These are phyloP conservation scores for Cudoniella acicularis DNA, from an alignment of 495 filamentous ascomycete genomes.

Conservation along the genomic window DNA sequence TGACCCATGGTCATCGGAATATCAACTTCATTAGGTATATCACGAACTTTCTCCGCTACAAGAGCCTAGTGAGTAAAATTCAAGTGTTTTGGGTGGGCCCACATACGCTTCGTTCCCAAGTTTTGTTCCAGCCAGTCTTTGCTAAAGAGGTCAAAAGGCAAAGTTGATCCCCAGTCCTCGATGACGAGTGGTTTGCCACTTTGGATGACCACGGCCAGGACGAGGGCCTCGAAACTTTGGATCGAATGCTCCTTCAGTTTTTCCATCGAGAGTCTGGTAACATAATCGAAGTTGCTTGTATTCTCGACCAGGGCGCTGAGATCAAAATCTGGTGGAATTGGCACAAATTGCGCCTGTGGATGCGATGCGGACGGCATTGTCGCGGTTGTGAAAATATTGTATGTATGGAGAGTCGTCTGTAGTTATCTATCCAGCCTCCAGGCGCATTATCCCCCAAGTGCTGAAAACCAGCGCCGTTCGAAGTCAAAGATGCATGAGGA, in stretches of 20 bases:
- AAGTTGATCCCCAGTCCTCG: conserved; percentile 73
- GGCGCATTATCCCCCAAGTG: conserved; percentile 1
- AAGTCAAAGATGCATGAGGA: too few species aligned
- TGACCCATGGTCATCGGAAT: conserved; percentile 79
- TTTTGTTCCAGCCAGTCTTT: conserved; percentile 71
- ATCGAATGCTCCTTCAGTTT: conserved; percentile 68
- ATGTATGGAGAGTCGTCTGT: background rate
- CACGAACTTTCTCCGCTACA: conserved; percentile 64
- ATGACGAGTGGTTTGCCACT: conserved; percentile 83
- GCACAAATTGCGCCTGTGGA: conserved; percentile 71
- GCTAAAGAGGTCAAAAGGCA: conserved; percentile 68
- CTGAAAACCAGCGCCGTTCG: background rate
- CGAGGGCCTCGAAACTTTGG: conserved; percentile 74
- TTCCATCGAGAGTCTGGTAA: conserved; percentile 66
- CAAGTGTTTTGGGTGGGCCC: background rate
- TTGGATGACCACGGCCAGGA: conserved; percentile 74
- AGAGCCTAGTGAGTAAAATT: too few species aligned
- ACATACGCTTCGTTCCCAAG: conserved; percentile 65
- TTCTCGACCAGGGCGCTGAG: conserved; percentile 66
- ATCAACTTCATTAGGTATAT: conserved; percentile 64
- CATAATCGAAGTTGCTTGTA: conserved; percentile 80
- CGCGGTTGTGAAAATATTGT: background rate
- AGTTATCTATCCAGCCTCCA: background rate
- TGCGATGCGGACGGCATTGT: conserved; percentile 66
- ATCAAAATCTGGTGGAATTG: conserved; percentile 80